A percentile compares a stretch with the other conserved stretches of the same genome.
Evolutionary conservation across 2,329 filamentous ascomycete genomes (phyloP).

Genomic region (Orbilia javanica): DNA sequence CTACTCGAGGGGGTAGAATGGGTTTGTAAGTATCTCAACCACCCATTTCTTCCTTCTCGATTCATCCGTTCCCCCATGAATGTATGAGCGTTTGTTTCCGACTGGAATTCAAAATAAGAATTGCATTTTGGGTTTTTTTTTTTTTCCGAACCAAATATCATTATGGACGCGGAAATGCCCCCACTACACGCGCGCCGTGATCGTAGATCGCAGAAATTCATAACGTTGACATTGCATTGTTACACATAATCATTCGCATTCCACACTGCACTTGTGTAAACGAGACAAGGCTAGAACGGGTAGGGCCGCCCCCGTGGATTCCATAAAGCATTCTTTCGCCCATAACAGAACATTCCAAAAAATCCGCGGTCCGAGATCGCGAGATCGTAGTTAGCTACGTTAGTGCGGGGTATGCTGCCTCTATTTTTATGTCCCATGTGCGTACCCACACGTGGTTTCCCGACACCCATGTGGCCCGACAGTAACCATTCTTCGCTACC

Average conservation of each 20-base stretch:
- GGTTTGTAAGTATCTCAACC: not conserved
- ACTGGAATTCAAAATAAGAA: no score
- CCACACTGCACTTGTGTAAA: not conserved
- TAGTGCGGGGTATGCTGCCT: slow-evolving; percentile 1
- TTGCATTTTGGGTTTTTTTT: no score
- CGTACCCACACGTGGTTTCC: slow-evolving; percentile 16
- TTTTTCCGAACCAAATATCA: no score
- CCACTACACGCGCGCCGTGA: no score
- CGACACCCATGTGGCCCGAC: not conserved
- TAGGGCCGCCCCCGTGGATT: not conserved
- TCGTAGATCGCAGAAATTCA: no score
- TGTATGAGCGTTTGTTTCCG: not conserved
- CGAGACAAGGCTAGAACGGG: not conserved
- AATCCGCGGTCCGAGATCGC: not conserved
- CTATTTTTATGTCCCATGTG: slow-evolving; percentile 27
- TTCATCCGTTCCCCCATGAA: not conserved
- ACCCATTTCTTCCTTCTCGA: not conserved
- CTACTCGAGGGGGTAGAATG: not conserved
- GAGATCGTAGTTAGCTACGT: not conserved
- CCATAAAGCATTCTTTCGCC: not conserved
- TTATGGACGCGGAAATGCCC: no score
- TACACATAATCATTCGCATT: not conserved
- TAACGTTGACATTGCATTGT: no score
- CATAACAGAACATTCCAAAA: not conserved
- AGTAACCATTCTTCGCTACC: not conserved